Evolutionary conservation across 2,329 filamentous ascomycete genomes (phyloP), one percentile per base, ranked within the genome.

Genomic region (Trichophyton rubrum): DNA sequence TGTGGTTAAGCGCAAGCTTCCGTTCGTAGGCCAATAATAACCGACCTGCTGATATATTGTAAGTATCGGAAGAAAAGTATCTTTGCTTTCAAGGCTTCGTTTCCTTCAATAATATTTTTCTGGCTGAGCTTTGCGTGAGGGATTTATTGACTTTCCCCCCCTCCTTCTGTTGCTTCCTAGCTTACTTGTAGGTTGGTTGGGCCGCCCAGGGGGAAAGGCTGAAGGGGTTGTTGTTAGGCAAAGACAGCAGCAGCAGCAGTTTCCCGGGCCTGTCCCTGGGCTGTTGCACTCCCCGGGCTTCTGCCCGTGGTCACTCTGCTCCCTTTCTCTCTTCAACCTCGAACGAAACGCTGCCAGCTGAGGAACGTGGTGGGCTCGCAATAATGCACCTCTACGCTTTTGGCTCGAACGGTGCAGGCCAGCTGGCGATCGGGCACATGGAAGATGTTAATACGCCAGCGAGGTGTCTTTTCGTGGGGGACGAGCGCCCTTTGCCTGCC

Each of bases 391-490:
- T 89, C 17, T 88, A 85, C 67, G 81, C 87, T 1, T 78, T 90
- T 55, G 88, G 88, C 35, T 91, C 88, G 3, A 91, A 91, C 67
- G 85, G 87, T 51, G 89, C 85, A 1, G 86, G 86, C 38, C 88
- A 91, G 69, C 78, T 91, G 8, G 87, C 85, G 45, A 80, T 90
- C 61, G 83, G 83, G 20, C 87, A 90, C 71, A 79, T 77, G 63
- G 83, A 89, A 69, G 87, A 90, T 67, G 83, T 88, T 56, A 86
- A 85, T 1, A 76, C 82, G 0, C 86, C 87, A 1, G 82, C 85
- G 64, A 77, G 75, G 63, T 84, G 83, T 64, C 66, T 80, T n/a
- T 87, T 89, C 70, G 43, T 20, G 57, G 35, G 27, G 43, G 17
- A 49, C 41, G 35, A 45, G 15, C 24, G 20, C n/a, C 27, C 51